These are phyloP conservation scores for Senecio squalidus DNA, from an alignment of 140 eudicot genomes.

Conservation along the genomic window DNA sequence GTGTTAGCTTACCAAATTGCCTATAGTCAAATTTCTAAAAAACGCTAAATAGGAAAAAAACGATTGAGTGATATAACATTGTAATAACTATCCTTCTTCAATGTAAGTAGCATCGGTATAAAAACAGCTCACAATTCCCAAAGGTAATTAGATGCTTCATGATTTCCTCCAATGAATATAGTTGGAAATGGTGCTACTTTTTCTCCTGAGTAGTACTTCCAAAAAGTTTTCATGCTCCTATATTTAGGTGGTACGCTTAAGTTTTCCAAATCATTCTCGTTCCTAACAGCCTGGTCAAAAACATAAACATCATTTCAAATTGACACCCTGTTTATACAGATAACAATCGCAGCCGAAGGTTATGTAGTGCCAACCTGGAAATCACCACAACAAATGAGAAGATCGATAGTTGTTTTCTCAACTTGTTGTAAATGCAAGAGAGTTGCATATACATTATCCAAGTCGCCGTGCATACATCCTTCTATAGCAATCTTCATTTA, in stretches of 20 bases:
- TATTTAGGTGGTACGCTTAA: conserved; percentile 66
- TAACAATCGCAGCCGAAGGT: too few species aligned
- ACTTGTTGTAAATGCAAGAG: conserved; percentile 61
- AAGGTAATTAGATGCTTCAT: conserved; percentile 94
- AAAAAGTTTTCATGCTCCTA: conserved; percentile 74
- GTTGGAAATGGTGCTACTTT: conserved; percentile 88
- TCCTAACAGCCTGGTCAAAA: conserved; percentile 77
- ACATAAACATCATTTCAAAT: background rate
- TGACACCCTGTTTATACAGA: too few species aligned
- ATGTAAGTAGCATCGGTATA: too few species aligned
- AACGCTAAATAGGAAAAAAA: too few species aligned
- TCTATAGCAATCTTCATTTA: conserved; percentile 89
- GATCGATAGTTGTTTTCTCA: conserved; percentile 66
- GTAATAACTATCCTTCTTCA: too few species aligned
- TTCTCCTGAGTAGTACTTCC: conserved; percentile 93
- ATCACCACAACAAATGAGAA: conserved; percentile 90
- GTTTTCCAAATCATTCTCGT: conserved; percentile 73
- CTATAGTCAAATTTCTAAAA: too few species aligned
- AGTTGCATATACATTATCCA: conserved; percentile 83
- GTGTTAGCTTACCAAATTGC: too few species aligned
- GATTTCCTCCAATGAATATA: conserved; percentile 90
- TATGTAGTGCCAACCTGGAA: conserved; percentile 71
- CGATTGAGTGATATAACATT: too few species aligned
- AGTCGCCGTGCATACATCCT: conserved; percentile 98
- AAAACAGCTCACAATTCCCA: conserved; percentile 99